These are phyloP conservation scores for Wickerhamiella azymoides DNA, from an alignment of 805 yeast genomes.

Conservation along the genomic window DNA sequence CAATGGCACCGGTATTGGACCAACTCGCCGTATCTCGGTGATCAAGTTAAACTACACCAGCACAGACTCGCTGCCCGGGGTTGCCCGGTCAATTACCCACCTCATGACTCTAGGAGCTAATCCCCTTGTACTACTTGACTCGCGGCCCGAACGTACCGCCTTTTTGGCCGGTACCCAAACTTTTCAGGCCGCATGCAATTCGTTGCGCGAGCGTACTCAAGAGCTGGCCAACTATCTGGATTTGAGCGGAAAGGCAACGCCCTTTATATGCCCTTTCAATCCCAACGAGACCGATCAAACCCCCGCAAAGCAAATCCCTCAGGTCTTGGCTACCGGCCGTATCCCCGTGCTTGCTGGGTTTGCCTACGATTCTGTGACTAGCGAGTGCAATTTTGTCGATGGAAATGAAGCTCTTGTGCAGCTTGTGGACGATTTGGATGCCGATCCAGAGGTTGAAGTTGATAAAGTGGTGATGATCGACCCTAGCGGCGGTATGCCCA, in stretches of 20 bases:
- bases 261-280: conserved; percentile 30
- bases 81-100: conserved; percentile 43
- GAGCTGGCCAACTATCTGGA: not conserved
- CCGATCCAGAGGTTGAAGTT: conserved; percentile 28
- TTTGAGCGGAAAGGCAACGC: conserved; percentile 17
- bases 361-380: conserved; percentile 43
- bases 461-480: conserved; percentile 78
- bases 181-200: not conserved
- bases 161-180: conserved; percentile 12
- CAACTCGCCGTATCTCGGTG: conserved; percentile 10
- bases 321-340: conserved; percentile 32
- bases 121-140: conserved; percentile 54
- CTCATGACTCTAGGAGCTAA: conserved; percentile 53
- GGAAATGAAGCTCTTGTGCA: conserved; percentile 32
- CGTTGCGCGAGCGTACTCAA: not conserved
- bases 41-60: conserved; percentile 14
- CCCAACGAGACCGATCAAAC: conserved; percentile 18
- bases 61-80: conserved; percentile 22
- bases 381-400: conserved; percentile 27
- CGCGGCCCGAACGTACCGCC: conserved; percentile 21
- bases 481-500: conserved; percentile 80
- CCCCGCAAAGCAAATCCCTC: conserved; percentile 26
- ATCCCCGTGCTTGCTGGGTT: conserved; percentile 48
- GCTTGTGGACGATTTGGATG: conserved; percentile 27
- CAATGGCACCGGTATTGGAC: conserved; percentile 7